Conservation (phyloP, 2,329 filamentous ascomycete genomes). For the Botryotinia narcissicola region DNA sequence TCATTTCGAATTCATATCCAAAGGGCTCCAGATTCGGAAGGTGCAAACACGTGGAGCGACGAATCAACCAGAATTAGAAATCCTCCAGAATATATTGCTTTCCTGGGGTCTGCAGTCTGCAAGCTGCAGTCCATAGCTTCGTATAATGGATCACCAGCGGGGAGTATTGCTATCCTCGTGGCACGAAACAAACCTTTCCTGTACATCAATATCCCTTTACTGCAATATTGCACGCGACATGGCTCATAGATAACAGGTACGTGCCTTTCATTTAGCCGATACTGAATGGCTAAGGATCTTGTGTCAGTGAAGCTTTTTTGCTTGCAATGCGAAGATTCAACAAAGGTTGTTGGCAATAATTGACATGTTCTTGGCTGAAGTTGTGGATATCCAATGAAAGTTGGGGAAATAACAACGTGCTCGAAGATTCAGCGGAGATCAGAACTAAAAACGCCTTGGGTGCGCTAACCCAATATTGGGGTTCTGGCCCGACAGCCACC, state of each 20-base stretch:
- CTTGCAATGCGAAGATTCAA: not conserved
- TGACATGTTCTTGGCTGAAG: slow-evolving; percentile 12
- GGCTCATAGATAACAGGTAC: not conserved
- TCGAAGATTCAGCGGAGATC: slow-evolving; percentile 2
- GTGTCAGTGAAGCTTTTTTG: not conserved
- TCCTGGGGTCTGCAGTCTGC: not conserved
- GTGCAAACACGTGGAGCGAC: not conserved
- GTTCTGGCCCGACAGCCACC: not conserved
- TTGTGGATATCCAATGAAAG: slow-evolving; percentile 13
- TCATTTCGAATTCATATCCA: not conserved
- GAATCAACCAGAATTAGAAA: not conserved
- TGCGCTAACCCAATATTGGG: not conserved
- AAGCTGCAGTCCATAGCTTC: not conserved
- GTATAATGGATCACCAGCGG: not conserved
- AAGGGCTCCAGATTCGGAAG: not conserved
- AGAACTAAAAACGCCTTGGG: not conserved
- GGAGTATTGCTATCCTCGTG: not conserved
- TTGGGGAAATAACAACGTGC: slow-evolving; percentile 16
- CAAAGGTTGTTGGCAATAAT: not conserved
- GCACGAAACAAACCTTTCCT: not conserved
- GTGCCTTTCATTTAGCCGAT: not conserved
- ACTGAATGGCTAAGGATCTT: not conserved
- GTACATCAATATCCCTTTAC: slow-evolving; percentile 1
- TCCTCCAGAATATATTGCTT: not conserved
- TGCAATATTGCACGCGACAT: slow-evolving; percentile 8